These are phyloP conservation scores for Calonectria naviculata DNA, from an alignment of 2,329 filamentous ascomycete species.

Conservation along the genomic window DNA sequence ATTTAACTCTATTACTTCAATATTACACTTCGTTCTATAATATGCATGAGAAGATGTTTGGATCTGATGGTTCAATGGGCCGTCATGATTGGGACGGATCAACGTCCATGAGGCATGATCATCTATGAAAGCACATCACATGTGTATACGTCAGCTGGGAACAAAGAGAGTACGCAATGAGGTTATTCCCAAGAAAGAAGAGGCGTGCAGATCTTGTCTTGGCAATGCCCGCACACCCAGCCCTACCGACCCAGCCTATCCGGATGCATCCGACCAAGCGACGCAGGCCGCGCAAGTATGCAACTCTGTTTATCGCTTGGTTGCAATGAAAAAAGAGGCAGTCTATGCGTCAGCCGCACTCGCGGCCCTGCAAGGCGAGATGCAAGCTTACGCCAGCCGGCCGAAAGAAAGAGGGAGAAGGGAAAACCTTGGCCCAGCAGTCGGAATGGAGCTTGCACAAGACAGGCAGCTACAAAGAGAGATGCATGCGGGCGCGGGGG, in stretches of 20 bases:
- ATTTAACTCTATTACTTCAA: not conserved
- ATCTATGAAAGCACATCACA: not conserved
- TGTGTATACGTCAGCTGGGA: not conserved
- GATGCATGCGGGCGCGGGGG: conserved; percentile 6
- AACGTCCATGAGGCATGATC: not conserved
- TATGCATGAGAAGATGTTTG: not conserved
- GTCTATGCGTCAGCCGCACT: not conserved
- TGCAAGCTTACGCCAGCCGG: conserved; percentile 13
- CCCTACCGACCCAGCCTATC: not conserved
- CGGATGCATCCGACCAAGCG: not conserved
- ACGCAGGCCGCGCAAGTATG: not conserved
- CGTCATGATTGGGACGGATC: not conserved
- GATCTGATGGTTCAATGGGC: not conserved
- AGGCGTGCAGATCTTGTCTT: not conserved
- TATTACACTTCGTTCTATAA: not conserved
- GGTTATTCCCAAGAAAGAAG: not conserved
- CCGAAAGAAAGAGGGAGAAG: too few species aligned
- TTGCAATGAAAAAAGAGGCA: not conserved
- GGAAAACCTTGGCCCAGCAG: not conserved
- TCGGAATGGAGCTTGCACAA: conserved; percentile 21
- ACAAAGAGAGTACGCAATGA: not conserved
- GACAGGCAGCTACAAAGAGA: conserved; percentile 23
- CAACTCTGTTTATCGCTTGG: not conserved
- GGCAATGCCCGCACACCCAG: not conserved
- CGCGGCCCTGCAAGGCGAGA: conserved; percentile 8